phyloP scores from a whole-genome alignment of 176 grass and related monocot species.

The Cenchrus americanus region DNA sequence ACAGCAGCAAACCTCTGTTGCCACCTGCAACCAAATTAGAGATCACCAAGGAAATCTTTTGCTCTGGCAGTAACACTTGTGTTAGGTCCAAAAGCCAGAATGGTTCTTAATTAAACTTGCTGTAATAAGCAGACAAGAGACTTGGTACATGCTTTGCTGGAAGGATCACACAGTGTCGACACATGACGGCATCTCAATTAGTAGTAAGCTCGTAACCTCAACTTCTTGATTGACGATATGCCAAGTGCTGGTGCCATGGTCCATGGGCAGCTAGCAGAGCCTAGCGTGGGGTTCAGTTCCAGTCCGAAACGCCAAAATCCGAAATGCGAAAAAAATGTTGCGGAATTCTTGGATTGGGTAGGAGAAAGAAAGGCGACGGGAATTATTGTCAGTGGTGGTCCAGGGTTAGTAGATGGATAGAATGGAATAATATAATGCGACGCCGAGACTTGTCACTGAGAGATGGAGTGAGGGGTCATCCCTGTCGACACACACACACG shows the following conservation, averaged over 20 bases:
- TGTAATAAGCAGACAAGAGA: not conserved
- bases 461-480: not conserved
- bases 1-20: too few species aligned
- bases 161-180: not conserved
- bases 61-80: not conserved
- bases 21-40: not conserved
- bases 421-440: slow-evolving; percentile 17
- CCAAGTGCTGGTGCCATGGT: not conserved
- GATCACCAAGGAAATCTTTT: not conserved
- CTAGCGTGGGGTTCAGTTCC: not conserved
- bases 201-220: not conserved
- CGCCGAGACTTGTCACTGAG: not conserved
- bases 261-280: not conserved
- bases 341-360: not conserved
- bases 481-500: not conserved
- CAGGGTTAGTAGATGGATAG: slow-evolving; percentile 31
- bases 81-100: not conserved
- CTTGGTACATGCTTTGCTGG: not conserved
- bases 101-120: too few species aligned
- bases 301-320: not conserved
- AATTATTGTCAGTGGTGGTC: slow-evolving; percentile 42
- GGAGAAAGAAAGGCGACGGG: slow-evolving; percentile 37
- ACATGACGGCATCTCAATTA: not conserved
- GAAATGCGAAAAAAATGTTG: not conserved
- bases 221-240: not conserved